Percentiles rank a stretch among this genome's conserved stretches.
Evolutionary conservation across 768 basidiomycete species (phyloP).

Genomic region (Boletus rubropictus): DNA sequence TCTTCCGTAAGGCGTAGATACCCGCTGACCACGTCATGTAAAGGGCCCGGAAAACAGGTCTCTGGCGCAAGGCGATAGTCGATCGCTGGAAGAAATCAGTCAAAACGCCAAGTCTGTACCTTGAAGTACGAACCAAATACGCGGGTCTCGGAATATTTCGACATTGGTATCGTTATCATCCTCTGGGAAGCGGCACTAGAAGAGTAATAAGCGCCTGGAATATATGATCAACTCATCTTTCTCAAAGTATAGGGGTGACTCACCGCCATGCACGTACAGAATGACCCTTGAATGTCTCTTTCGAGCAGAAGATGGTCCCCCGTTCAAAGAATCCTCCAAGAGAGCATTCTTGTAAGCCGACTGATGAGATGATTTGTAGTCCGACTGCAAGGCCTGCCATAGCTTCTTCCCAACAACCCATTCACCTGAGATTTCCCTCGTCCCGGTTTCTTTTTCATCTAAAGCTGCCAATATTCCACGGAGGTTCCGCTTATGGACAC

Average conservation of each 20-base stretch:
- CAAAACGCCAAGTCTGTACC: background rate
- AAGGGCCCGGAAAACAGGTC: conserved; percentile 85
- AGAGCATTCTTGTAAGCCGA: conserved; percentile 18
- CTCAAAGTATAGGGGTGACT: conserved; percentile 18
- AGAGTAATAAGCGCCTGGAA: conserved; percentile 82
- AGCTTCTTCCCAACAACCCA: conserved; percentile 94
- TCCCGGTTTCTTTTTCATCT: conserved; percentile 72
- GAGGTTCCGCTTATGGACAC: conserved; percentile 63
- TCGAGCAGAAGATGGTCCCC: conserved; percentile 12
- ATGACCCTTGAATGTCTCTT: conserved; percentile 71
- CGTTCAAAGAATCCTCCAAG: conserved; percentile 16
- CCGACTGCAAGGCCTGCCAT: conserved; percentile 81
- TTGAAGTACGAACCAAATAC: conserved; percentile 59
- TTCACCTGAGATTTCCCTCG: conserved; percentile 82
- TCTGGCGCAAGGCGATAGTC: conserved; percentile 97
- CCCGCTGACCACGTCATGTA: conserved; percentile 78
- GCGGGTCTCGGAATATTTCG: conserved; percentile 82
- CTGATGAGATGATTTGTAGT: conserved; percentile 56
- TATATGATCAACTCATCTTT: conserved; percentile 2
- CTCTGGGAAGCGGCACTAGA: conserved; percentile 90
- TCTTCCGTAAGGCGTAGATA: conserved; percentile 87
- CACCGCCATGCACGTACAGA: conserved; percentile 92
- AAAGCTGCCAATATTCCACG: conserved; percentile 74
- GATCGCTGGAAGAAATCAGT: conserved; percentile 47
- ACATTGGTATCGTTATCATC: conserved; percentile 83